Evolutionary conservation across 352 stramenopile genomes (phyloP), one percentile per base, ranked within the genome.

Genomic region (Pseudoperonospora humuli): DNA sequence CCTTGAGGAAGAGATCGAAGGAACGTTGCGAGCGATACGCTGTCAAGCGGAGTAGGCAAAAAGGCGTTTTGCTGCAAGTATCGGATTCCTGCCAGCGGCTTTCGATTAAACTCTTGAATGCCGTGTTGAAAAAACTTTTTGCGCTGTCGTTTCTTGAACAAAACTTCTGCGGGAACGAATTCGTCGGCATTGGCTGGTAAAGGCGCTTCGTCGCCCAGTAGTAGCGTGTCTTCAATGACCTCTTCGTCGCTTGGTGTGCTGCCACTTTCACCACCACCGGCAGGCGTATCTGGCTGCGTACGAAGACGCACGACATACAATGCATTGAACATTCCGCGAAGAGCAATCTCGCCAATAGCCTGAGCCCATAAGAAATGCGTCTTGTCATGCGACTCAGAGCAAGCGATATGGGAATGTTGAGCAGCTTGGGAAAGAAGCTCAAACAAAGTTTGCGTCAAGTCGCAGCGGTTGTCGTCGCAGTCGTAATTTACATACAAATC

Each of bases 401-500:
- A 90, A n/a, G 74, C 69, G 15, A 60, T 37, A 33, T 86, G 78
- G 0, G 73, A 85, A 24, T 85, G 66, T 6, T 70, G 59, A 1
- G 70, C 62, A n/a, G 71, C 84, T 27, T 85, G 79, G 27, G 85
- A 93, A 38, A 99, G 81, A 3, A 86, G 67, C 41, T 98, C 94
- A 59, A 98, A 98, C 4, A 99, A 60, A 39, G 96, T 98, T 18
- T 85, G 66, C 24, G 66, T 80, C 15, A 90, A 49, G 40, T 90
- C 75, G 10, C 90, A 97, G 53, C 96, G 97, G 36, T 97, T 86
- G n/a, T 96, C 81, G 51, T 98, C 95, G 54, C 95, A 99, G 67
- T 99, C 96, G 67, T 99, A 99, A 57, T 99, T 99, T 23, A 97
- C 82, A 55, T 98, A 99, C 8, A 99, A 54, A 59, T 99, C 96